Evolutionary conservation across 345 rosid genomes (phyloP), one percentile per base, ranked within the genome.

Genomic region (Euphorbia tirucalli): DNA sequence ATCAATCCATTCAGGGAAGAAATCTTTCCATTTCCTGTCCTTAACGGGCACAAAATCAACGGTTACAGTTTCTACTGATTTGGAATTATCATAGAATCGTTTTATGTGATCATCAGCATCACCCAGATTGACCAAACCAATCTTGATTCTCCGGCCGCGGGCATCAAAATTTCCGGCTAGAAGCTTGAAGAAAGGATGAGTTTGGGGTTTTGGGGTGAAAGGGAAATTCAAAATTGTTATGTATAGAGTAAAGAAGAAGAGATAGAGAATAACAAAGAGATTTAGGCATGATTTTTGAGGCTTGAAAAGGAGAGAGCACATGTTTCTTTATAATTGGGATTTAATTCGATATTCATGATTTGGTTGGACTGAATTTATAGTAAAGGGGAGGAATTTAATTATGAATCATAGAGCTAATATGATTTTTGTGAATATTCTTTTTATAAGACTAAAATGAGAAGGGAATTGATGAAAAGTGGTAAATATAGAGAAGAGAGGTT

Each of bases 1-100:
- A 32, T 92, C 83, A 15, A 92, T 86, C 97, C 97, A 89, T 65
- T 76, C 84, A 0, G 96, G 96, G 71, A 88, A 94, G 10, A 90
- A 74, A 31, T 86, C 84, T 28, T 81, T 22, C 99, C 97, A 92
- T 14, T 74, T 83, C 2, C 66, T 37, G 60, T 71, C 78, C 39
- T 64, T 63, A 0, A 90, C 77, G 18, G 32, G 82, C 41, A 79
- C 74, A 7, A 92, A 88, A 10, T 59, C 60, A 16, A 90, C 88
- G 10, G 44, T 72, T 9, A 90, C 75, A 10, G 74, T 66, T 69
- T 78, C 73, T 0, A 35, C 71, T 13, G 59, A 66, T 7, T 80
- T 77, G 7, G 83, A 72, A 44, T 55, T 3, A 14, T 72, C 75
- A 46, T 74, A 73, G 5, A 39, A 30, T 4, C 35, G 65, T 13